Conservation (phyloP, 2,329 filamentous ascomycete species). For the Calonectria pseudoturangicola region DNA sequence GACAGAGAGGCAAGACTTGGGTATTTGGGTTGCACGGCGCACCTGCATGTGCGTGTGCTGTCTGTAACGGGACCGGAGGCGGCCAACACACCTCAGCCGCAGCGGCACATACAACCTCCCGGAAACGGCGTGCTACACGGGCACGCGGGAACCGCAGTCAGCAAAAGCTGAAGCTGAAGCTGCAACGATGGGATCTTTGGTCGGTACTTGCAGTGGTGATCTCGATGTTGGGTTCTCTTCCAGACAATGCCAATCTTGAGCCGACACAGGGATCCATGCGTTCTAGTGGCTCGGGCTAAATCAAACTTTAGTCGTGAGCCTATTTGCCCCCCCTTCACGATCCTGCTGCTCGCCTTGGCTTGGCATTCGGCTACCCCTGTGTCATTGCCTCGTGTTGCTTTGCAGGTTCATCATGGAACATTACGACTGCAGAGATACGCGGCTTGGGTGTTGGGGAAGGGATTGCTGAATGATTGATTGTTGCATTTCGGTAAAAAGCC, state of each 20-base stretch:
- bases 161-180: constrained; percentile 7
- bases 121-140: not conserved
- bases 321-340: constrained; percentile 14
- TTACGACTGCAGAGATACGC: constrained; percentile 13
- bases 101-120: not conserved
- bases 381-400: not conserved
- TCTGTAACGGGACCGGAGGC: constrained; percentile 6
- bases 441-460: not conserved
- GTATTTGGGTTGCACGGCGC: constrained; percentile 13
- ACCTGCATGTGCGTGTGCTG: not conserved
- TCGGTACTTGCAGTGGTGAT: not conserved
- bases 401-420: not conserved
- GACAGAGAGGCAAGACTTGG: not conserved
- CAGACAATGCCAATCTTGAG: not conserved
- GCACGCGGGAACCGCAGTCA: not conserved
- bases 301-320: constrained; percentile 48
- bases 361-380: constrained; percentile 11
- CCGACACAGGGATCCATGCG: constrained; percentile 9
- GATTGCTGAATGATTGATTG: constrained; percentile 12
- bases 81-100: constrained; percentile 4
- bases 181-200: constrained; percentile 11
- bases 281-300: constrained; percentile 31
- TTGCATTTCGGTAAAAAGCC: constrained; percentile 9
- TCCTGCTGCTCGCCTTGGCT: constrained; percentile 17
- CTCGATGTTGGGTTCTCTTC: constrained; percentile 32